These are phyloP conservation scores for Chamaecrista fasciculata DNA, from an alignment of 306 rosid genomes.

Conservation along the genomic window DNA sequence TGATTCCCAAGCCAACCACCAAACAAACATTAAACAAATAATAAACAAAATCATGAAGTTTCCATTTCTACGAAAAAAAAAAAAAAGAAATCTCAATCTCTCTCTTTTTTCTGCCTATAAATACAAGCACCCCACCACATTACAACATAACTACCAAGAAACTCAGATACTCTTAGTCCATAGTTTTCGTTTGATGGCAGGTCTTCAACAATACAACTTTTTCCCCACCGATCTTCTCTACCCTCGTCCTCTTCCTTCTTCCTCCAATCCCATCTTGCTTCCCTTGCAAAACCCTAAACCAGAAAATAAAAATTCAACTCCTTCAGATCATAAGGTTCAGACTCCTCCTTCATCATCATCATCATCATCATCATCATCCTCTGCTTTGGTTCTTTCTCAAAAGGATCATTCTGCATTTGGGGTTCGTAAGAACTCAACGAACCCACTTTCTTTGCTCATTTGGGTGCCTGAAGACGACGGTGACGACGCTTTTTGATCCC, in stretches of 20 bases:
- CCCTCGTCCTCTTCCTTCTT: constrained; percentile 42
- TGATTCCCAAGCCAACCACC: background rate
- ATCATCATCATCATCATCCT: constrained; percentile 25
- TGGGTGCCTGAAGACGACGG: constrained; percentile 19
- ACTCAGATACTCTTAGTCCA: background rate
- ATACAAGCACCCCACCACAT: background rate
- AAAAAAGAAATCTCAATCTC: background rate
- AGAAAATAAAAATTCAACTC: too few species aligned
- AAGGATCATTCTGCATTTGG: background rate
- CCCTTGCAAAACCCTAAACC: constrained; percentile 26
- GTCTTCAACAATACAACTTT: constrained; percentile 71
- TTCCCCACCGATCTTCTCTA: constrained; percentile 63
- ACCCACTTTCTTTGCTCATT: constrained; percentile 31
- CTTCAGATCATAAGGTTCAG: too few species aligned
- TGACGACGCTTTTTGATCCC: constrained; percentile 1
- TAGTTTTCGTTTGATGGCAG: constrained; percentile 46
- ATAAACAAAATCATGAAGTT: too few species aligned
- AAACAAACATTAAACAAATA: too few species aligned
- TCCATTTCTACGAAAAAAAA: too few species aligned
- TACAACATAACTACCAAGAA: background rate
- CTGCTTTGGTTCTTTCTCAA: constrained; percentile 14
- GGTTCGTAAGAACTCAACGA: constrained; percentile 9
- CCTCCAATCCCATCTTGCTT: constrained; percentile 24
- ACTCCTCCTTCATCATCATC: constrained; percentile 12
- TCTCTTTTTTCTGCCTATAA: background rate